These are phyloP conservation scores for Oryza longistaminata DNA, from an alignment of 176 grass and related monocot species.

Conservation along the genomic window DNA sequence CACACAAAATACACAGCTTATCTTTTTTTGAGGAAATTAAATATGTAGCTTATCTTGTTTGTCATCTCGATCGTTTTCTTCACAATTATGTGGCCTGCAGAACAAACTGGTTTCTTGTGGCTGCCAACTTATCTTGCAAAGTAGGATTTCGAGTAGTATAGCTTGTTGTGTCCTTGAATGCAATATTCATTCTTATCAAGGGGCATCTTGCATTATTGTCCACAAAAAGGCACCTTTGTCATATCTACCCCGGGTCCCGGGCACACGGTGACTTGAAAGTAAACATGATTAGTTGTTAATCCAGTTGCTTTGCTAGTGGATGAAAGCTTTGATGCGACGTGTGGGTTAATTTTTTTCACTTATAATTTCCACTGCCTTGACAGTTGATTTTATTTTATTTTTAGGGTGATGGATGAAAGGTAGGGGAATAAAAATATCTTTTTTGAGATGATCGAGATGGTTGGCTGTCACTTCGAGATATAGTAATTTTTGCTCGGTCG, in stretches of 20 bases:
- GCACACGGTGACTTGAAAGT: background rate
- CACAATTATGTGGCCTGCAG: background rate
- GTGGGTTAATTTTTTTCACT: background rate
- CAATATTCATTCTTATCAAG: background rate
- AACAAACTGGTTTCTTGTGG: background rate
- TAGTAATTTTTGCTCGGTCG: background rate
- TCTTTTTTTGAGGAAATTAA: too few relatives aligned
- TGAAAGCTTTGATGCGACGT: background rate
- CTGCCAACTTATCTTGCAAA: background rate
- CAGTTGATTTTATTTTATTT: background rate
- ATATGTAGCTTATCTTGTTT: background rate
- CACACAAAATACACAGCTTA: background rate
- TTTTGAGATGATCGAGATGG: background rate
- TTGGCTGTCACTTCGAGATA: background rate
- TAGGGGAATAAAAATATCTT: background rate
- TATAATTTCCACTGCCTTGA: background rate
- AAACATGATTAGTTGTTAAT: background rate
- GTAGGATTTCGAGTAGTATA: too few relatives aligned
- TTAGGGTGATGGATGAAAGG: background rate
- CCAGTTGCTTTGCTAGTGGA: background rate
- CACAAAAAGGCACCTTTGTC: constrained; percentile 19
- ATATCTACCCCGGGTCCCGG: background rate
- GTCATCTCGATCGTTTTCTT: background rate
- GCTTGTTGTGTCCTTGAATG: background rate
- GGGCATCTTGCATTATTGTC: background rate